Conservation (phyloP, 202 grass and related monocot species). For the Carex sylvatica region DNA sequence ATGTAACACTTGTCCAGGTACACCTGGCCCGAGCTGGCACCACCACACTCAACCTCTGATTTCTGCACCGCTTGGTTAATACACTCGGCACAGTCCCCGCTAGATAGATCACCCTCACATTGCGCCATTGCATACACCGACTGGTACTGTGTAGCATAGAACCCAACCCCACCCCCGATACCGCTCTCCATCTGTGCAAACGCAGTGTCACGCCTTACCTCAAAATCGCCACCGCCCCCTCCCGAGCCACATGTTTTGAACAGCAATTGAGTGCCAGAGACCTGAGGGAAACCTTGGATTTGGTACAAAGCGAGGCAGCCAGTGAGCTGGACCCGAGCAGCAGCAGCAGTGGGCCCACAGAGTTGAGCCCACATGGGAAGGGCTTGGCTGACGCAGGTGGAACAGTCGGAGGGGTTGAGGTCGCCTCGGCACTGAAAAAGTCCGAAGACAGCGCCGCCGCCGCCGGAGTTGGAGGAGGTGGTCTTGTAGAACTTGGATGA, state of each 20-base stretch:
- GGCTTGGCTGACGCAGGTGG: constrained; percentile 64
- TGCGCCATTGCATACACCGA: constrained; percentile 90
- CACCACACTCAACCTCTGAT: constrained; percentile 90
- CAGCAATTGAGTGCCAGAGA: constrained; percentile 88
- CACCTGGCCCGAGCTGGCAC: constrained; percentile 80
- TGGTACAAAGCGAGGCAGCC: constrained; percentile 90
- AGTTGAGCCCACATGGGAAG: constrained; percentile 59
- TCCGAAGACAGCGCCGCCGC: constrained; percentile 49
- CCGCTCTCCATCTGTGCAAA: constrained; percentile 64
- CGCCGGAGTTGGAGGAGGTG: constrained; percentile 23
- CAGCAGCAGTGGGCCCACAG: constrained; percentile 61
- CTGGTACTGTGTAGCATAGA: constrained; percentile 79
- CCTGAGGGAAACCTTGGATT: constrained; percentile 81
- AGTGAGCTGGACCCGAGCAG: constrained; percentile 74
- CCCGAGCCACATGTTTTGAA: constrained; percentile 84
- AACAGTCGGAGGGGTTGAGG: constrained; percentile 66
- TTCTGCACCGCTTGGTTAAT: constrained; percentile 87
- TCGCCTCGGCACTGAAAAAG: constrained; percentile 97
- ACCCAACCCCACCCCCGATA: constrained; percentile 42
- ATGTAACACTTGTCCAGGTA: constrained; percentile 99
- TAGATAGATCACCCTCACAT: constrained; percentile 94
- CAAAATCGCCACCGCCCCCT: constrained; percentile 49
- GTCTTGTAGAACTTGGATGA: constrained; percentile 90
- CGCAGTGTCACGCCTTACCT: constrained; percentile 70
- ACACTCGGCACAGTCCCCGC: constrained; percentile 64